Conservation (phyloP, 495 filamentous ascomycete species). For the Aspergillus ostianus region DNA sequence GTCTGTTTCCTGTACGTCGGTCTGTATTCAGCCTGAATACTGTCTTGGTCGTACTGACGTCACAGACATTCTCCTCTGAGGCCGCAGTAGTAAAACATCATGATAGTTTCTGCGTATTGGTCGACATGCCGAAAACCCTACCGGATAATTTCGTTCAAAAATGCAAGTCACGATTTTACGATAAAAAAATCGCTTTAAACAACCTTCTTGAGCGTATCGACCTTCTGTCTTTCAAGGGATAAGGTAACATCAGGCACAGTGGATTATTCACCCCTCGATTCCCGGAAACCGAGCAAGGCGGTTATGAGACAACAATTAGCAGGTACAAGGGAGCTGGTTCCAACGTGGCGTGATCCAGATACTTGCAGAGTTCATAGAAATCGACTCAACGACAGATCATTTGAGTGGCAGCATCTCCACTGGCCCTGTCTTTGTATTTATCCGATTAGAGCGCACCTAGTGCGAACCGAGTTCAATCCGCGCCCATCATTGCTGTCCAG, state of each 20-base stretch:
- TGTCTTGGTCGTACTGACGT: not conserved
- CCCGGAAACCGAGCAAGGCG: not conserved
- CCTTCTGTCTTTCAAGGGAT: not conserved
- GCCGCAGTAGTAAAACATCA: too few species aligned
- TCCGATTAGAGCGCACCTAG: constrained; percentile 2
- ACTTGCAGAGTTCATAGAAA: not conserved
- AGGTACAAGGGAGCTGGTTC: not conserved
- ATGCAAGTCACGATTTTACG: too few species aligned
- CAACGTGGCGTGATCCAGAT: not conserved
- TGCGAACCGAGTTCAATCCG: not conserved
- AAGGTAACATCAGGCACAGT: not conserved
- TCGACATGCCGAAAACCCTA: too few species aligned
- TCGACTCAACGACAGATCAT: not conserved
- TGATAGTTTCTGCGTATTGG: not conserved
- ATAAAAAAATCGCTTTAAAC: too few species aligned
- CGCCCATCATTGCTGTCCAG: not conserved
- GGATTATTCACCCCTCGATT: not conserved
- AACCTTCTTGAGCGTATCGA: too few species aligned
- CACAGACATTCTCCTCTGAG: not conserved
- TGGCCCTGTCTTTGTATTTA: not conserved
- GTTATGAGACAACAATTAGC: not conserved
- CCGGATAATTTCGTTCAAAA: too few species aligned
- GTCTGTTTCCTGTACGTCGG: not conserved
- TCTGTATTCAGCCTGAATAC: constrained; percentile 26
- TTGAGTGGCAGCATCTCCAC: not conserved